Evolutionary conservation across 2,329 filamentous ascomycete species (phyloP).

Genomic region (Alternaria arborescens): DNA sequence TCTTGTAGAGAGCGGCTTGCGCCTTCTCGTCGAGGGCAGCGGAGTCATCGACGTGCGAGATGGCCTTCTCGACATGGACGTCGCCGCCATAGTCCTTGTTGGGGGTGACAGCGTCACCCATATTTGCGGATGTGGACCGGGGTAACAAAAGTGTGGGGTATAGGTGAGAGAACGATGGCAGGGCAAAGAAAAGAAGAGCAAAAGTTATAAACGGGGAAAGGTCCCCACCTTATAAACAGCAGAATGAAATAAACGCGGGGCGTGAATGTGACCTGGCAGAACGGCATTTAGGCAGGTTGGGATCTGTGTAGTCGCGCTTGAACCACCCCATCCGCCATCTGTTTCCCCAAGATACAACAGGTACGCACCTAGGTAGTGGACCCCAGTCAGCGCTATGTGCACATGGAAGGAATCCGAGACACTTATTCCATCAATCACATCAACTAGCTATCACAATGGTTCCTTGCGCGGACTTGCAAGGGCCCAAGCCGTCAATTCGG

Average conservation of each 20-base stretch:
- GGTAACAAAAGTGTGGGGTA: slow-evolving; percentile 21
- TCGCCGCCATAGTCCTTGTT: slow-evolving; percentile 31
- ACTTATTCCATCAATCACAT: slow-evolving; percentile 37
- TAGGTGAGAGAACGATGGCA: slow-evolving; percentile 20
- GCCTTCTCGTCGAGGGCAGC: slow-evolving; percentile 50
- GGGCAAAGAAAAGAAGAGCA: slow-evolving; percentile 27
- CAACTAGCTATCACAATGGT: slow-evolving; percentile 17
- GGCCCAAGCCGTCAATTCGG: slow-evolving; percentile 20
- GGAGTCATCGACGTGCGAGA: slow-evolving; percentile 29
- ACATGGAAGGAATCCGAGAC: neutral
- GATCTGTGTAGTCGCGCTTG: neutral
- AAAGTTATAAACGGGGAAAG: slow-evolving; percentile 13
- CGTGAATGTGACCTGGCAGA: slow-evolving; percentile 9
- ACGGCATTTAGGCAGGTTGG: slow-evolving; percentile 8
- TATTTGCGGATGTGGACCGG: slow-evolving; percentile 31
- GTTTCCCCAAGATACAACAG: slow-evolving; percentile 1
- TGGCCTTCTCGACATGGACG: slow-evolving; percentile 33
- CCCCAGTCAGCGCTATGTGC: slow-evolving; percentile 5
- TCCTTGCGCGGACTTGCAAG: slow-evolving; percentile 20
- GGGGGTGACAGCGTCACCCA: slow-evolving; percentile 30
- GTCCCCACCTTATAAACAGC: slow-evolving; percentile 30
- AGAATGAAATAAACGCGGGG: slow-evolving; percentile 18
- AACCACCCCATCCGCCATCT: neutral
- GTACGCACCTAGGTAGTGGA: slow-evolving; percentile 18
- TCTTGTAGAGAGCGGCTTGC: slow-evolving; percentile 56